These are phyloP conservation scores for Boletus eberwhitei DNA, from an alignment of 768 basidiomycete species.

Conservation along the genomic window DNA sequence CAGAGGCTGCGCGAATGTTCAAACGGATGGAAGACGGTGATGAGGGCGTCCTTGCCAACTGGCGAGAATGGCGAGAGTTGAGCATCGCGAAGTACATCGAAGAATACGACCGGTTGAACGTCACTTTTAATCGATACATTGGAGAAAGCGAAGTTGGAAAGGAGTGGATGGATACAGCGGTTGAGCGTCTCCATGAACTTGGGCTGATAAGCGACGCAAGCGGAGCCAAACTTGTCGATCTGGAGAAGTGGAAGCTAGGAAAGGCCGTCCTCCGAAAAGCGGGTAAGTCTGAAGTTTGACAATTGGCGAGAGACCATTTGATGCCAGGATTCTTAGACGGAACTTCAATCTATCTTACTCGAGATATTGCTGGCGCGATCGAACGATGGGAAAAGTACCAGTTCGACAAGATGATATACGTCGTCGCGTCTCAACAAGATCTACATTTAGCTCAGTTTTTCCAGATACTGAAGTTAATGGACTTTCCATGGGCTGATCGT, in stretches of 20 bases:
- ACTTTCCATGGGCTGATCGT: constrained; percentile 77
- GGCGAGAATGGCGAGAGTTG: constrained; percentile 89
- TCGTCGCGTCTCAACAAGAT: constrained; percentile 84
- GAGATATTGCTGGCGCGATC: constrained; percentile 91
- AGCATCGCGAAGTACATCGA: constrained; percentile 87
- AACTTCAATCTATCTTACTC: constrained; percentile 90
- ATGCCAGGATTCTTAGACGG: constrained; percentile 54
- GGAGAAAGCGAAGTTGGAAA: constrained; percentile 84
- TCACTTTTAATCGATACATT: constrained; percentile 87
- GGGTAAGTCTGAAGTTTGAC: constrained; percentile 39
- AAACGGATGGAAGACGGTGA: constrained; percentile 95
- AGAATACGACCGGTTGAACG: constrained; percentile 86
- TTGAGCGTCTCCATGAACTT: constrained; percentile 65
- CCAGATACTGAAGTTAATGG: constrained; percentile 89
- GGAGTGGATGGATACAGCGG: constrained; percentile 68
- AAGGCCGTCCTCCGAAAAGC: constrained; percentile 87
- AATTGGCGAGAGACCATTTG: not conserved
- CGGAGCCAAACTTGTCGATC: constrained; percentile 82
- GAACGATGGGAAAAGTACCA: constrained; percentile 91
- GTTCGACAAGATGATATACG: constrained; percentile 92
- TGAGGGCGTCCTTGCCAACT: constrained; percentile 76
- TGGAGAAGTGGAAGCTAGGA: constrained; percentile 89
- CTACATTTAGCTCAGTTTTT: constrained; percentile 89
- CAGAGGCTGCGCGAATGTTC: constrained; percentile 81
- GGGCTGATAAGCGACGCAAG: constrained; percentile 73